Conservation (phyloP, 495 filamentous ascomycete species). For the Pseudotulostoma volvatum region DNA sequence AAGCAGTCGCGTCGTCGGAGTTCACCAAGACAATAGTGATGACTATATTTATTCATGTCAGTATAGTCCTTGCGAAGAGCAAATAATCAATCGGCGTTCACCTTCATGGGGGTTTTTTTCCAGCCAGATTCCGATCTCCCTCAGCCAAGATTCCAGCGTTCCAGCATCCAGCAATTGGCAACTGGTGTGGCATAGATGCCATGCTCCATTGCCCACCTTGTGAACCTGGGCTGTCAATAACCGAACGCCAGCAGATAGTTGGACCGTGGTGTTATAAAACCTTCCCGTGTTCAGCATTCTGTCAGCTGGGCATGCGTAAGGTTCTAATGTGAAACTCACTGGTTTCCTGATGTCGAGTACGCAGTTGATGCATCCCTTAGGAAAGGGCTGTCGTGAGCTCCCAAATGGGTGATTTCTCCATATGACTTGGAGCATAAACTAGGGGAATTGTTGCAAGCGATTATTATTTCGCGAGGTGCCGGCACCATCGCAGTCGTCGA, state of each 20-base stretch:
- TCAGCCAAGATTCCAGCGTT: constrained; percentile 42
- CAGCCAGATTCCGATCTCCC: constrained; percentile 48
- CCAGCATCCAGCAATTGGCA: constrained; percentile 54
- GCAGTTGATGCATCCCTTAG: constrained; percentile 32
- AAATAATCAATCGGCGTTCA: too few relatives aligned
- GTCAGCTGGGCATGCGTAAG: background rate
- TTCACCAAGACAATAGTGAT: constrained; percentile 63
- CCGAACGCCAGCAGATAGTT: constrained; percentile 53
- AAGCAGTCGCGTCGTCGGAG: constrained; percentile 39
- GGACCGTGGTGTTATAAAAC: constrained; percentile 53
- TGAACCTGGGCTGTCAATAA: constrained; percentile 60
- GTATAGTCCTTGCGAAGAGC: too few relatives aligned
- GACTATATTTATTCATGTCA: too few relatives aligned
- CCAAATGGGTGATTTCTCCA: constrained; percentile 45
- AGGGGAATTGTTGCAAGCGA: constrained; percentile 47
- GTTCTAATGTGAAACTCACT: constrained; percentile 23
- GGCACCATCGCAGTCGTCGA: constrained; percentile 16
- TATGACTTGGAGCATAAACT: constrained; percentile 41
- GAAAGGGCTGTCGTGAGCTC: constrained; percentile 49
- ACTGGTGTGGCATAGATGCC: constrained; percentile 48
- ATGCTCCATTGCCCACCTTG: constrained; percentile 33
- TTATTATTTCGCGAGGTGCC: constrained; percentile 14
- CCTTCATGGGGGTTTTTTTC: constrained; percentile 51
- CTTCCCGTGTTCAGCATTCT: constrained; percentile 13
- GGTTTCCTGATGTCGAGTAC: constrained; percentile 45